A percentile compares a stretch with the other conserved stretches of the same genome.
Conservation (phyloP, 2,329 filamentous ascomycete genomes). For the Phyllosticta citrichinensis region DNA sequence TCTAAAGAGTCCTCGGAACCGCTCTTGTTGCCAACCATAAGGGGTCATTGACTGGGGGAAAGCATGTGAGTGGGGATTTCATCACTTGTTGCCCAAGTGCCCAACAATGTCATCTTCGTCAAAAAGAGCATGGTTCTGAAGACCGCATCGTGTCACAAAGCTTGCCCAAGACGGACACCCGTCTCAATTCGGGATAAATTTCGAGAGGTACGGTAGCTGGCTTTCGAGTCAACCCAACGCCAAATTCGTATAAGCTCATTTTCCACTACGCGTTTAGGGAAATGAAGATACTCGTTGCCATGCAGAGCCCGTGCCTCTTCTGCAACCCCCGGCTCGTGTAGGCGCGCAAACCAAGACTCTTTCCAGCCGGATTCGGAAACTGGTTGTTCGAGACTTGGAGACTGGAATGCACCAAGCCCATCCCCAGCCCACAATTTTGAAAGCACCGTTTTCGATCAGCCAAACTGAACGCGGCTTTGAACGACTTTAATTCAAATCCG, state of each 20-base stretch:
- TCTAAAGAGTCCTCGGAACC: background rate
- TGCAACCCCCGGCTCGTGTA: background rate
- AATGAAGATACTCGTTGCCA: background rate
- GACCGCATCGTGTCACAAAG: background rate
- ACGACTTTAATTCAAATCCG: background rate
- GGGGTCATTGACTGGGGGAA: background rate
- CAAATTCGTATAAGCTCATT: background rate
- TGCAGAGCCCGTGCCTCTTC: background rate
- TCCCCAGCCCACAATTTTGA: background rate
- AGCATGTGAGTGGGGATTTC: background rate
- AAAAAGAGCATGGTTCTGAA: background rate
- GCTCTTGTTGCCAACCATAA: background rate
- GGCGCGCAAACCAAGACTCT: background rate
- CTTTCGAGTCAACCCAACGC: background rate
- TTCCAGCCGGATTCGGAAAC: background rate
- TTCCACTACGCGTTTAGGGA: background rate
- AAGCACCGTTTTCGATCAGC: background rate
- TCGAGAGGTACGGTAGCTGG: background rate
- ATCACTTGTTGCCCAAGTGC: background rate
- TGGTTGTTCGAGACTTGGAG: background rate
- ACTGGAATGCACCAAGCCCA: background rate
- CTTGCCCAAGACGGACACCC: background rate
- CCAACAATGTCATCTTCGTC: background rate
- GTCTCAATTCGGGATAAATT: background rate
- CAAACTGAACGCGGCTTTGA: background rate